Evolutionary conservation across 2,329 filamentous ascomycete species (phyloP), one percentile per base, ranked within the genome.

Genomic region (Pezicula radicicola): DNA sequence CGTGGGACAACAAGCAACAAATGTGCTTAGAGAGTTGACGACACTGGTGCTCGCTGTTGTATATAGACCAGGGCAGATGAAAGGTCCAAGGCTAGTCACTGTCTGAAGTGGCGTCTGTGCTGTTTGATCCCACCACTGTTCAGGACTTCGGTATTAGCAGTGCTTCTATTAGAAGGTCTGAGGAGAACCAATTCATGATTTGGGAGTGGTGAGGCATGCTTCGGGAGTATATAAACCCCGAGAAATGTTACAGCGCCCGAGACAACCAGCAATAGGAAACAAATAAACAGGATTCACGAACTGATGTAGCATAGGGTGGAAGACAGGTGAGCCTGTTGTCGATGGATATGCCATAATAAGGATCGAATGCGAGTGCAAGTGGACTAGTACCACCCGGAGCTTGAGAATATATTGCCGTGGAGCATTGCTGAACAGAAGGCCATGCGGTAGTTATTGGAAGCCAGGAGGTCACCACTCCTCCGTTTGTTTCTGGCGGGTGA

Each of bases 1-100:
- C 46, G 25, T 50, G 10, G 51, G 51, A 46, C 51, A 53, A 46
- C 51, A 53, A 37, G 48, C 44, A 8, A 53, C 47, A 2, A 40
- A 49, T n/a, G 51, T 53, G 21, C 51, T 53, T 7, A 19, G 15
- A 2, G 16, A 21, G 15, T 40, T 39, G 13, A 53, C 33, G 12
- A 46, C 15, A n/a, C 19, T 53, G 9, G 46, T 53, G 33, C 40
- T 53, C 6, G 33, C 46, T n/a, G 50, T 52, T 19, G 37, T 40
- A 19, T 52, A 52, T 28, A 25, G 16, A 12, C 28, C 33, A 19
- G 46, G 46, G 19, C 46, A 48, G n/a, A 39, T 8, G 18, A 48
- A 37, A 18, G 46, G 46, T 21, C 46, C 46, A 8, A 48, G 46
- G 30, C 46, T 48, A 13, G 46, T 48, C 12, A 48, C 35, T 1